Evolutionary conservation across 2,329 filamentous ascomycete species (phyloP).

Genomic region (Colletotrichum sp.): DNA sequence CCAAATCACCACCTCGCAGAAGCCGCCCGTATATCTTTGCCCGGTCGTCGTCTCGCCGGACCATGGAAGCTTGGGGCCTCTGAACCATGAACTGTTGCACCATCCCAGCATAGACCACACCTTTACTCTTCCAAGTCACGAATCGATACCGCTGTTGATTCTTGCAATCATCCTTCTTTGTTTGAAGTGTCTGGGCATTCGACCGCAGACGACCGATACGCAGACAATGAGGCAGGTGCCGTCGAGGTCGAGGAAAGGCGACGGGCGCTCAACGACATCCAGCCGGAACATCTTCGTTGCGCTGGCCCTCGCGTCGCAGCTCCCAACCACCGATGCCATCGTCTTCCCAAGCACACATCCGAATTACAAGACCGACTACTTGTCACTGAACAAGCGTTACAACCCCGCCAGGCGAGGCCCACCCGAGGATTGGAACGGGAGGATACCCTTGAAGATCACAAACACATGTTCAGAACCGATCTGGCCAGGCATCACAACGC

Average conservation of each 20-base stretch:
- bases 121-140: neutral
- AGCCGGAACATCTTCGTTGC: neutral
- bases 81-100: slow-evolving; percentile 4
- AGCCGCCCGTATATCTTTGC: slow-evolving; percentile 9
- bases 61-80: neutral
- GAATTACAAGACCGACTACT: slow-evolving; percentile 25
- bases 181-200: neutral
- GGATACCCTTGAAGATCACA: slow-evolving; percentile 68
- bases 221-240: slow-evolving; percentile 1
- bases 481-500: slow-evolving; percentile 79
- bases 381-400: slow-evolving; percentile 28
- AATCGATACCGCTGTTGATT: neutral
- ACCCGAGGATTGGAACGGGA: slow-evolving; percentile 38
- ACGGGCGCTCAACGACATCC: neutral
- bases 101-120: neutral
- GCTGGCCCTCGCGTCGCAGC: neutral
- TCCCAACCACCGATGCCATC: neutral
- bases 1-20: neutral
- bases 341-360: slow-evolving; percentile 7
- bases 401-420: slow-evolving; percentile 33
- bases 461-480: slow-evolving; percentile 76
- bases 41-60: neutral
- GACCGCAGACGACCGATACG: neutral
- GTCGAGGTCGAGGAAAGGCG: slow-evolving; percentile 4
- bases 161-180: neutral